Base-by-base conservation (phyloP, 306 rosid species). In the Hylodesmum podocarpum region DNA sequence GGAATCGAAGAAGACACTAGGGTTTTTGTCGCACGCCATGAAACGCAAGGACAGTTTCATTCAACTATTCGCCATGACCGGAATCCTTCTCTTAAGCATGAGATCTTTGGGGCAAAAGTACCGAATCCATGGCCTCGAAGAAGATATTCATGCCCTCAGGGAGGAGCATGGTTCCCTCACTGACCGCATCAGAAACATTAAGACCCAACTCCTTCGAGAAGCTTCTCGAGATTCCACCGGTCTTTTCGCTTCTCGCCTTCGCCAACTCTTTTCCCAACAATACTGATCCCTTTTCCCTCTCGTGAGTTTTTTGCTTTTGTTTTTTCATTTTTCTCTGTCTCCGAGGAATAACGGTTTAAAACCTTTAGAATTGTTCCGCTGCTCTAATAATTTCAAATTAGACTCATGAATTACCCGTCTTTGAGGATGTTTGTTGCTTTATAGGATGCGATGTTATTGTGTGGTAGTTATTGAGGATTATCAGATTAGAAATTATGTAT, bases 51-150 rank as follows among this genome's bases (percentile, higher is more conserved):
- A 95, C 66, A 89, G 87, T 57, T 89, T 88, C 89, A 89, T 92
- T 62, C 99, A 92, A 84, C 76, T 89, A 41, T 75, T 86, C 73
- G 97, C 94, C 4, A 88, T 89, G 96, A 83, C 94, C 0, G 97
- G 96, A 55, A 88, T 95, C 80, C 57, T 95, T 14, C 84, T 92
- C 10, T 3, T 92, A 43, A 91, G 97, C 75, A 36, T 85, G 78
- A 87, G 92, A 84, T 95, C 97, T 12, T 15, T 95, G 72, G 87
- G 91, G 29, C 97, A 92, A 28, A 95, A 95, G 87, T 90, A 95
- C 75, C 86, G 86, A 28, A 86, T 92, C 79, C 90, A 89, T 61
- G 77, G 81, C 33, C 97, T 90, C 34, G 28, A 70, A 22, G 94
- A 95, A 53, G 99, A 95, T 37, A 82, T 81, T 0, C 37, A 72